phyloP scores from a whole-genome alignment of 495 filamentous ascomycete genomes.

The Penicillium pulvis region DNA sequence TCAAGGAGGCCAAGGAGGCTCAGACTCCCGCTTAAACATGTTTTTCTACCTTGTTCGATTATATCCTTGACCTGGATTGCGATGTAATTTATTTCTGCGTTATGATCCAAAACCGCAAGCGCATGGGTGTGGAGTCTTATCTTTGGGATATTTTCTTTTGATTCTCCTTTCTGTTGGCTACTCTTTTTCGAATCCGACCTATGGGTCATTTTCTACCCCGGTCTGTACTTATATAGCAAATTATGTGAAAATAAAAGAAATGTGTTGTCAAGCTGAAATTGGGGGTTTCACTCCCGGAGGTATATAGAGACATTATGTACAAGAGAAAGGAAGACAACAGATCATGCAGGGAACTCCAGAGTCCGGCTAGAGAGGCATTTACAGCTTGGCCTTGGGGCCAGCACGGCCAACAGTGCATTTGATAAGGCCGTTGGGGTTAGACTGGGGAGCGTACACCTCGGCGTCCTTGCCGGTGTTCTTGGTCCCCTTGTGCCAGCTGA shows the following conservation, averaged over 20 bases:
- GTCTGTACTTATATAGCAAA: conserved; percentile 28
- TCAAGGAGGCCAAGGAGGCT: conserved; percentile 44
- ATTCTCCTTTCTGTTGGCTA: conserved; percentile 18
- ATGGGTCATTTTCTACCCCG: conserved; percentile 5
- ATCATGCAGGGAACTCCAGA: conserved; percentile 13
- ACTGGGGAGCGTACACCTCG: conserved; percentile 93
- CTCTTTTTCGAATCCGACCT: conserved; percentile 10
- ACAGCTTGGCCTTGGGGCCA: conserved; percentile 45
- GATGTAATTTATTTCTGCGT: conserved; percentile 39
- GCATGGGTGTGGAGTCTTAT: conserved; percentile 52
- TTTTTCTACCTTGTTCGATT: conserved; percentile 16
- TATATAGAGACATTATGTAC: conserved; percentile 35
- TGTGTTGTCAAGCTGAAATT: conserved; percentile 20
- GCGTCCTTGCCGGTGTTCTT: conserved; percentile 98
- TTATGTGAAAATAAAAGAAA: conserved; percentile 17
- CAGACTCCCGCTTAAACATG: conserved; percentile 25
- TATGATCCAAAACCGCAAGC: conserved; percentile 44
- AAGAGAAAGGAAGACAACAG: conserved; percentile 17
- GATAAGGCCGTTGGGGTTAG: conserved; percentile 91
- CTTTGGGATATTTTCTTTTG: conserved; percentile 20
- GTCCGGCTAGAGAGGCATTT: conserved; percentile 18
- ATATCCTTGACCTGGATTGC: conserved; percentile 18
- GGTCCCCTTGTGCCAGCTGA: conserved; percentile 95
- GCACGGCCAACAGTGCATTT: conserved; percentile 84
- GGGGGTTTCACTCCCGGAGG: conserved; percentile 22